These are phyloP conservation scores for Simplicillium aogashimaense DNA, from an alignment of 2,329 filamentous ascomycete species.

Conservation along the genomic window DNA sequence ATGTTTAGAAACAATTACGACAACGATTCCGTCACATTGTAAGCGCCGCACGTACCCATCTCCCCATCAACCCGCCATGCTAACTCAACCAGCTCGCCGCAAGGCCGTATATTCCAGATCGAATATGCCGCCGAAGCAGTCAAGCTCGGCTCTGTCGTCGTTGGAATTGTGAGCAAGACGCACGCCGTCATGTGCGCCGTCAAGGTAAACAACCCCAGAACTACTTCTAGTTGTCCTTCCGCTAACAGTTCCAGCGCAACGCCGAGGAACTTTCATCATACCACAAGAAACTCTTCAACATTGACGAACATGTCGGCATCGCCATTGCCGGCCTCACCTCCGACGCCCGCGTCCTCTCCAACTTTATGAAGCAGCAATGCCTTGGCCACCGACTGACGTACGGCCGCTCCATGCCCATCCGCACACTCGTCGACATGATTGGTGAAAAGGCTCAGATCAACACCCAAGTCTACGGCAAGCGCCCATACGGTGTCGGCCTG, in stretches of 20 bases:
- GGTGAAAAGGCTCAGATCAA: constrained; percentile 95
- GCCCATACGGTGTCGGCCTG: constrained; percentile 90
- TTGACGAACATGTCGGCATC: constrained; percentile 92
- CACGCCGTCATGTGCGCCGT: constrained; percentile 91
- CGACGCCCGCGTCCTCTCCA: constrained; percentile 96
- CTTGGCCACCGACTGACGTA: constrained; percentile 93
- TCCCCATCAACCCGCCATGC: constrained; percentile 9
- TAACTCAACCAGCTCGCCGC: constrained; percentile 65
- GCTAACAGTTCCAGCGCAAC: constrained; percentile 58
- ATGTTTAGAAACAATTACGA: constrained; percentile 99
- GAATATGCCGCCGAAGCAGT: constrained; percentile 98
- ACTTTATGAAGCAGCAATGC: constrained; percentile 99
- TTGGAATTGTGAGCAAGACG: constrained; percentile 95
- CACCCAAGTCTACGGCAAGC: constrained; percentile 94
- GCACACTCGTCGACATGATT: constrained; percentile 83
- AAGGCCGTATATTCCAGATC: constrained; percentile 99
- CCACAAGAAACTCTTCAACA: constrained; percentile 97
- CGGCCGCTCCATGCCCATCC: constrained; percentile 83
- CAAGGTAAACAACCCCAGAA: constrained; percentile 55
- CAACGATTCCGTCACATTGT: constrained; percentile 99
- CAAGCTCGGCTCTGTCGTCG: constrained; percentile 97
- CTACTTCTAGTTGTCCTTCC: neutral
- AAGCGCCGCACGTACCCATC: constrained; percentile 27
- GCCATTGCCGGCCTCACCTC: constrained; percentile 95
- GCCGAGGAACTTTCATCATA: constrained; percentile 99